These are phyloP conservation scores for Ligustrum vulgare DNA, from an alignment of 257 asterid species.

Conservation along the genomic window DNA sequence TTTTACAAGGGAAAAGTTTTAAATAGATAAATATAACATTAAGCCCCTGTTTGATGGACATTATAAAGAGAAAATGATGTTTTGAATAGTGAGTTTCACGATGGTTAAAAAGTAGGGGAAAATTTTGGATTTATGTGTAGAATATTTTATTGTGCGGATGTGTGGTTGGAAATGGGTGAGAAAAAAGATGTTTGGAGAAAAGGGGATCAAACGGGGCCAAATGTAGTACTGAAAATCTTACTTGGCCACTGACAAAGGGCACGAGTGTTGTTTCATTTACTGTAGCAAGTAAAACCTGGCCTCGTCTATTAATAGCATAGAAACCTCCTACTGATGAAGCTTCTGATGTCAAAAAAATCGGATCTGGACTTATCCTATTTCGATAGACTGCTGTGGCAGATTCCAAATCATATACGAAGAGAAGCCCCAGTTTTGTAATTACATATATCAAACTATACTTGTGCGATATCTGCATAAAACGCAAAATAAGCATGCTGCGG, in stretches of 20 bases:
- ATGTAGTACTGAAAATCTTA: conserved; percentile 33
- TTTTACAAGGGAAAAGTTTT: neutral
- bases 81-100: too few relatives aligned
- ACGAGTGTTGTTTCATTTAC: conserved; percentile 86
- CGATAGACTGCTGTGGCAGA: conserved; percentile 78
- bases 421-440: conserved; percentile 70
- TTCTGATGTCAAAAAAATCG: conserved; percentile 81
- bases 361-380: conserved; percentile 95
- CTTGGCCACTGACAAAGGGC: conserved; percentile 93
- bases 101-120: too few relatives aligned
- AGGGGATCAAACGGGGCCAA: neutral
- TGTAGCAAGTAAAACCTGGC: conserved; percentile 91
- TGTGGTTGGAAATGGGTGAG: too few relatives aligned
- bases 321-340: conserved; percentile 91
- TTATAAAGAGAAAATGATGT: too few relatives aligned
- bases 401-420: conserved; percentile 69
- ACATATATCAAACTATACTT: conserved; percentile 57
- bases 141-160: too few relatives aligned
- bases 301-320: conserved; percentile 90
- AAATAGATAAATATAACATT: neutral
- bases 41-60: too few relatives aligned
- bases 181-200: too few relatives aligned
- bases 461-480: conserved; percentile 66
- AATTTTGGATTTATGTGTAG: too few relatives aligned
- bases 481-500: conserved; percentile 14